These are phyloP conservation scores for Botryosphaeria agaves DNA, from an alignment of 2,329 filamentous ascomycete species.

Conservation along the genomic window DNA sequence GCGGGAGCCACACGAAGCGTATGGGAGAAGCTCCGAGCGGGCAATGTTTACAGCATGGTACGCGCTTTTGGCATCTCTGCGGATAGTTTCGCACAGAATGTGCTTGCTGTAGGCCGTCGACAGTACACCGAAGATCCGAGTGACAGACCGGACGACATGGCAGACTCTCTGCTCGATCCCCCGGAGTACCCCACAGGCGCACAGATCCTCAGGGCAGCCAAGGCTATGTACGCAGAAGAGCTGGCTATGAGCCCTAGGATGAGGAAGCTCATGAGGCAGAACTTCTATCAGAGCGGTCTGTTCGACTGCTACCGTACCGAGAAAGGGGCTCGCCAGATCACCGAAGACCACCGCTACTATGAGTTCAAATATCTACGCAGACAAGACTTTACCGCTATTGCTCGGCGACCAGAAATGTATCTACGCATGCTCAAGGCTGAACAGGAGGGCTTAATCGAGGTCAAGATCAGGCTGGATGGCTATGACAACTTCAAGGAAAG, in stretches of 20 bases:
- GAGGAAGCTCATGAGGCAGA: conserved; percentile 68
- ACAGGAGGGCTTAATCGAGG: conserved; percentile 79
- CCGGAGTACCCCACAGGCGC: conserved; percentile 59
- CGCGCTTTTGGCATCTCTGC: conserved; percentile 80
- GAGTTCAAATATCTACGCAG: conserved; percentile 94
- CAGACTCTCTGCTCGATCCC: conserved; percentile 57
- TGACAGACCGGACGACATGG: conserved; percentile 68
- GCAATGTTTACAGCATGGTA: conserved; percentile 67
- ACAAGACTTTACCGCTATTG: conserved; percentile 68
- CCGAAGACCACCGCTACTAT: conserved; percentile 90
- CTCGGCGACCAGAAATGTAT: conserved; percentile 73
- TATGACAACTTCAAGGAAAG: conserved; percentile 59
- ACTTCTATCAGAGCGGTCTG: conserved; percentile 67
- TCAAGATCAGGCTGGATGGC: conserved; percentile 61
- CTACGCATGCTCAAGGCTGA: conserved; percentile 96
- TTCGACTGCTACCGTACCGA: conserved; percentile 85
- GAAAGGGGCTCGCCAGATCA: conserved; percentile 83
- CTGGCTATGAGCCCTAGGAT: conserved; percentile 75
- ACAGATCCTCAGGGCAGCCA: conserved; percentile 61
- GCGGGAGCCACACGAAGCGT: conserved; percentile 67
- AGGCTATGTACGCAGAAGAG: conserved; percentile 81
- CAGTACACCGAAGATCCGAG: conserved; percentile 72
- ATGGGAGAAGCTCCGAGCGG: conserved; percentile 69
- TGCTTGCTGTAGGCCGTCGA: conserved; percentile 58
- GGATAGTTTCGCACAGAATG: conserved; percentile 77